Conservation (phyloP, 2,329 filamentous ascomycete species). For the Fusarium papillatum region DNA sequence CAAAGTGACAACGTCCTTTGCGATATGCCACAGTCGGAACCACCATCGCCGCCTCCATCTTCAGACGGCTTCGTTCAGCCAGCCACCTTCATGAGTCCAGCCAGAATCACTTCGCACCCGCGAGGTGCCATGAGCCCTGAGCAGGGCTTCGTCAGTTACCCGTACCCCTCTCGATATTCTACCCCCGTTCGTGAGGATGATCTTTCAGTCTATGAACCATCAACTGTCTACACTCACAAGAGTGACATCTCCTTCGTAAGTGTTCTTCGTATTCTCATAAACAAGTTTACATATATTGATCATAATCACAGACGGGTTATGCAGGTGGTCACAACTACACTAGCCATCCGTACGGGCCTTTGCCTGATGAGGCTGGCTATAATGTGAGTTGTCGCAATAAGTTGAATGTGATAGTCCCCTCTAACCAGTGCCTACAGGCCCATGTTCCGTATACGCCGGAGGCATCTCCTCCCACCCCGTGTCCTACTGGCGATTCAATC, state of each 20-base stretch:
- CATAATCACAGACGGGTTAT: conserved; percentile 26
- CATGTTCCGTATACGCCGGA: conserved; percentile 57
- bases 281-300: background rate
- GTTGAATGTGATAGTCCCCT: background rate
- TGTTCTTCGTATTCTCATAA: background rate
- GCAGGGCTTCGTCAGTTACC: conserved; percentile 18
- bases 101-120: conserved; percentile 25
- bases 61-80: conserved; percentile 34
- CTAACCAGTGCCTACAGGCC: conserved; percentile 22
- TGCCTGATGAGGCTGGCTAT: conserved; percentile 38
- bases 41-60: conserved; percentile 62
- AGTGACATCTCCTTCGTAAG: conserved; percentile 35
- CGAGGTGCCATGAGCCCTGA: conserved; percentile 18
- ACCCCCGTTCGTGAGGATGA: conserved; percentile 38
- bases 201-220: conserved; percentile 31
- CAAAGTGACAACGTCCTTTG: conserved; percentile 12
- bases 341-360: conserved; percentile 33
- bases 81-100: conserved; percentile 27
- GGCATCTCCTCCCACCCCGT: conserved; percentile 61
- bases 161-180: conserved; percentile 29
- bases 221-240: conserved; percentile 33
- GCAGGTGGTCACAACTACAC: conserved; percentile 13
- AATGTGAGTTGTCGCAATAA: conserved; percentile 25
- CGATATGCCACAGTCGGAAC: conserved; percentile 54
- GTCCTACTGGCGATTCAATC: conserved; percentile 42